Percentiles rank a stretch among this genome's conserved stretches.
phyloP scores from a whole-genome alignment of 1,284 basidiomycete species.

The Boletellus deceptivus region DNA sequence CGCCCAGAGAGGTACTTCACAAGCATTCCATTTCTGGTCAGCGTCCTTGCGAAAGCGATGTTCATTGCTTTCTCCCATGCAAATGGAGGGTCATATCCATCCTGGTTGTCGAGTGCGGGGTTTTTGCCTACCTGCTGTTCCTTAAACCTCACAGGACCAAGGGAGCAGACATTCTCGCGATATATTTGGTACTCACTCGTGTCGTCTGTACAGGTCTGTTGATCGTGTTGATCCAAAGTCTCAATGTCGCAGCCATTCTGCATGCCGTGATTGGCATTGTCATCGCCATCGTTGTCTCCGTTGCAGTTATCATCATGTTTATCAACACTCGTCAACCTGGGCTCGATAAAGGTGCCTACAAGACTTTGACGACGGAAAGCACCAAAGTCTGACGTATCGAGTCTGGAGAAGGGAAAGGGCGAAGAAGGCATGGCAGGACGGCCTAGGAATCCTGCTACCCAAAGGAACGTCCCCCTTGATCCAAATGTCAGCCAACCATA shows the following conservation, averaged over 20 bases:
- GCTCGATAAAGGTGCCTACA: slow-evolving; percentile 32
- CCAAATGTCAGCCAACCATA: slow-evolving; percentile 43
- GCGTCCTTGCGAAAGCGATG: slow-evolving; percentile 61
- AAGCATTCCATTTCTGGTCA: slow-evolving; percentile 53
- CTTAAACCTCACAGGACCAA: slow-evolving; percentile 57
- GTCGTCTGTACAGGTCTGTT: slow-evolving; percentile 61
- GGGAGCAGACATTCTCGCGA: slow-evolving; percentile 60
- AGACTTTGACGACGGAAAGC: slow-evolving; percentile 12
- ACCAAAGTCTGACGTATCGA: slow-evolving; percentile 13
- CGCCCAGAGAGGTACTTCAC: slow-evolving; percentile 56
- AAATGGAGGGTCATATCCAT: slow-evolving; percentile 65
- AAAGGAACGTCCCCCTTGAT: slow-evolving; percentile 44
- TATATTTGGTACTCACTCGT: slow-evolving; percentile 61
- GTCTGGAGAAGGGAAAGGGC: slow-evolving; percentile 31
- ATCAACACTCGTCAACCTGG: slow-evolving; percentile 51
- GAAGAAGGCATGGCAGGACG: slow-evolving; percentile 29
- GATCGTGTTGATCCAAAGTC: slow-evolving; percentile 63
- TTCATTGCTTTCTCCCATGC: slow-evolving; percentile 71
- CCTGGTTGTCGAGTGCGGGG: slow-evolving; percentile 63
- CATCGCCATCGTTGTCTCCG: slow-evolving; percentile 57
- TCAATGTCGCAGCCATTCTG: slow-evolving; percentile 65
- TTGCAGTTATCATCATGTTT: slow-evolving; percentile 58
- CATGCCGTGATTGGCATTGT: slow-evolving; percentile 74
- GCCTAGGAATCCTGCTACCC: slow-evolving; percentile 55
- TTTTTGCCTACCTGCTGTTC: slow-evolving; percentile 54